Base-by-base conservation (phyloP, 2,329 filamentous ascomycete species). In the Metarhizium guizhouense region DNA sequence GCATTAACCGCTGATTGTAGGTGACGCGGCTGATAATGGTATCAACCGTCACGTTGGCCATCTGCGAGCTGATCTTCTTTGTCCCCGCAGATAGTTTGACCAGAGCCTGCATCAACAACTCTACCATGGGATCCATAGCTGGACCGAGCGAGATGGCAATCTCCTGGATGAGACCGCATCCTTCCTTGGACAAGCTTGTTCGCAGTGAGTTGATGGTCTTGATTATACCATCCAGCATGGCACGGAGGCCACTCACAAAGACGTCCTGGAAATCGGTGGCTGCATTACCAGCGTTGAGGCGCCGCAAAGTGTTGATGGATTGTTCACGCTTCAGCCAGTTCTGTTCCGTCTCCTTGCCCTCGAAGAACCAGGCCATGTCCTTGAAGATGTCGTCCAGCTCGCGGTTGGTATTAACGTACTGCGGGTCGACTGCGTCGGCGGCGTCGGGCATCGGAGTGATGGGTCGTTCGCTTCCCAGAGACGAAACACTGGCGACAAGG, bases 321-420 rank as follows among this genome's bases (percentile, higher is more conserved):
- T 93, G 88, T 69, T 97, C 93, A 68, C 93, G 82, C 62, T 87
- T 85, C 63, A 89, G 69, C 93, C 93, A 97, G 66, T 97, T 97
- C 57, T 88, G 84, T 67, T 97, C 93, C 0, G 87, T 84, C 73
- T 97, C 93, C 67, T 80, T 90, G 53, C 92, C 92, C 62, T 96
- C 91, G 59, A 96, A 96, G 67, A 81, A 80, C 54, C 79, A 78
- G 36, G 85, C 77, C 89, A 97, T 96, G 36, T 88, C 86, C 61
- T 83, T 84, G 67, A 96, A 85, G 1, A 87, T 84, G 30, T 95
- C 91, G 58, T 96, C 92, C n/a, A 97, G 75, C 67, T 96, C 91
- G 63, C 90, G 82, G 61, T 86, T 79, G 1, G 91, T 93, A 64
- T 92, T 90, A 56, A 96, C 84, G 66, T 93, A 91, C 32, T 87